phyloP scores from a whole-genome alignment of 495 filamentous ascomycete species.

The Elasticomyces elasticus region DNA sequence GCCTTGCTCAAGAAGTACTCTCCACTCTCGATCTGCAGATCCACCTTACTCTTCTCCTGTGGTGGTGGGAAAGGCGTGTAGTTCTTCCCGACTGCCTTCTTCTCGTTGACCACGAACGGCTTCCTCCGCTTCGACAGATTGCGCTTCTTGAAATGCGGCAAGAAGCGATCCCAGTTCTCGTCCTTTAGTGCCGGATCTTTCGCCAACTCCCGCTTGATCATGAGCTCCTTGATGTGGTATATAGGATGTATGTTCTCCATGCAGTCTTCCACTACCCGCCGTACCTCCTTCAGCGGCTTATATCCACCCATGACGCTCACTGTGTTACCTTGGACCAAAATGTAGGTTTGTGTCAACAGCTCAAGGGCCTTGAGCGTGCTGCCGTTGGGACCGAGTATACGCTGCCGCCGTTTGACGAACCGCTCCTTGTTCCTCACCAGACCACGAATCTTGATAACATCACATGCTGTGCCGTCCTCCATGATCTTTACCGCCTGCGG shows the following conservation, averaged over 20 bases:
- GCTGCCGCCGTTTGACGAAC: constrained; percentile 90
- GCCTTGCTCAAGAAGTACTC: constrained; percentile 93
- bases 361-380: constrained; percentile 89
- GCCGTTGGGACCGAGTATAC: constrained; percentile 77
- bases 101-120: constrained; percentile 83
- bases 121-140: constrained; percentile 73
- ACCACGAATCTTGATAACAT: constrained; percentile 89
- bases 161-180: constrained; percentile 91
- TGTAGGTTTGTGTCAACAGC: constrained; percentile 86
- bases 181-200: constrained; percentile 81
- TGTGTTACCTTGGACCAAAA: constrained; percentile 95
- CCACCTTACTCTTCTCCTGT: constrained; percentile 91
- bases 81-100: constrained; percentile 62
- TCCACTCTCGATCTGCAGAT: constrained; percentile 94
- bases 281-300: constrained; percentile 88
- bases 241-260: constrained; percentile 94
- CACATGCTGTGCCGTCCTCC: constrained; percentile 78
- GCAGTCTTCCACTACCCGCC: constrained; percentile 83
- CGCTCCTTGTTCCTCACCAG: constrained; percentile 91
- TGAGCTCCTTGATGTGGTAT: constrained; percentile 94
- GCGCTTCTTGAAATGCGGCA: constrained; percentile 96
- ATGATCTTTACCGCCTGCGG: constrained; percentile 90
- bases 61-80: constrained; percentile 72
- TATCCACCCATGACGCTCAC: constrained; percentile 83
- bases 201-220: constrained; percentile 97